phyloP scores from a whole-genome alignment of 768 basidiomycete species.

The Lentinula guzmanii region DNA sequence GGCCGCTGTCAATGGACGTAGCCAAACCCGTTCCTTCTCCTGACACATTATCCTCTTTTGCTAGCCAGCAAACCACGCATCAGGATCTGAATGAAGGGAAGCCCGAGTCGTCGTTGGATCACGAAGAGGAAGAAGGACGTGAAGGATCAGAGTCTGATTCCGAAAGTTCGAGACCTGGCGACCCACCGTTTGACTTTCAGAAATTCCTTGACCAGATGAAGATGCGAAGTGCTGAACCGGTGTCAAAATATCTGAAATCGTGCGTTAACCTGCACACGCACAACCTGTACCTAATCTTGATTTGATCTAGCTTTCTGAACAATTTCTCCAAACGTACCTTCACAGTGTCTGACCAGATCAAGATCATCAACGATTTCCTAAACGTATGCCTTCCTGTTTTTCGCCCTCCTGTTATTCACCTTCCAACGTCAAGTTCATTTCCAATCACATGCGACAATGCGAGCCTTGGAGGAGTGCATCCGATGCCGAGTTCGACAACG shows the following conservation, averaged over 20 bases:
- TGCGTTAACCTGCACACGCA: conserved; percentile 33
- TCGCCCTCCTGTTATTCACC: conserved; percentile 9
- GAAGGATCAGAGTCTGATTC: neutral
- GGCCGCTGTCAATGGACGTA: conserved; percentile 58
- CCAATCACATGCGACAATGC: conserved; percentile 75
- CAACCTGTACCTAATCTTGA: neutral
- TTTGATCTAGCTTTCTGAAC: conserved; percentile 67
- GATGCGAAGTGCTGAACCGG: conserved; percentile 77
- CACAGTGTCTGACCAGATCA: conserved; percentile 89
- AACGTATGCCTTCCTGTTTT: conserved; percentile 41
- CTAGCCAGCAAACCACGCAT: conserved; percentile 26
- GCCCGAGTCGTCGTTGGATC: neutral
- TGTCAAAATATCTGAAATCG: conserved; percentile 95
- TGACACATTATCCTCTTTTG: conserved; percentile 48
- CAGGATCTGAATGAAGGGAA: conserved; percentile 9
- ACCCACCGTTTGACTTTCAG: conserved; percentile 83
- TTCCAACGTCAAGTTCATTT: conserved; percentile 64
- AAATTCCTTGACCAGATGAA: conserved; percentile 95
- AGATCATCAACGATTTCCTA: conserved; percentile 92
- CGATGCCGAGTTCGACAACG: conserved; percentile 89
- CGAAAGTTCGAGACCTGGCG: conserved; percentile 13
- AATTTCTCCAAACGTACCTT: conserved; percentile 92
- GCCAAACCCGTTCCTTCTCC: conserved; percentile 54
- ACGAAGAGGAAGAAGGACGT: neutral
- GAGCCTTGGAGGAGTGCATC: conserved; percentile 79